Evolutionary conservation across 257 asterid genomes (phyloP), one percentile per base, ranked within the genome.

Genomic region (Thymus mandschuricus): DNA sequence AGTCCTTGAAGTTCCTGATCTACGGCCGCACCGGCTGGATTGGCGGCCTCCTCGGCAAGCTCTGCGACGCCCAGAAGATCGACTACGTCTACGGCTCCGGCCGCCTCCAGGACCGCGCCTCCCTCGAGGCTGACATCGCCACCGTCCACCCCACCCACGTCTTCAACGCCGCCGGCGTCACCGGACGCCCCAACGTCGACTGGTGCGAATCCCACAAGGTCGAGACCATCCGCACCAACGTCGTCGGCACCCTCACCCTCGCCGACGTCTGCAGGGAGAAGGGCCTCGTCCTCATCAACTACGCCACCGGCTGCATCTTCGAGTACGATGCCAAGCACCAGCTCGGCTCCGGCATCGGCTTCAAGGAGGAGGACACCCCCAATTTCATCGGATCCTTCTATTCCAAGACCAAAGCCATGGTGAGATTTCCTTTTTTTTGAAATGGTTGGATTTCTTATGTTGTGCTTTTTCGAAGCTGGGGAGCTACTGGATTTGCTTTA

Each of bases 331-430:
- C 83, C 31, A 81, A 6, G 43, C 97, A 89, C 10, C 79, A 71
- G 6, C 85, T 85, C 56, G 97, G 92, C 57, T 89, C 95, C 40
- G 92, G 95, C 21, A 27, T 87, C 49, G 97, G 96, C 6, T 91
- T 89, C 72, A 89, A 87, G 91, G 97, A 91, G 83, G 97, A 91
- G 82, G 96, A 91, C 43, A 87, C 30, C 28, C 97, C 97, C 60
- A 91, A 91, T 77, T 91, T 91, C 44, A 80, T 75, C 31, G 97
- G 96, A 83, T 91, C 97, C 44, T 87, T 86, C 59, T 91, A 91
- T 76, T 91, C 97, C 80, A 89, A 91, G 91, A 91, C 97, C 69
- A 91, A 91, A 76, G 95, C 95, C 10, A 89, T 89, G 95, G 97
- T 89, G 81, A 54, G 86, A 70, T 66, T 68, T 52, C 49, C 21